Percentiles rank a stretch among this genome's conserved stretches.
Conservation (phyloP, 306 rosid genomes). For the Parietaria judaica region DNA sequence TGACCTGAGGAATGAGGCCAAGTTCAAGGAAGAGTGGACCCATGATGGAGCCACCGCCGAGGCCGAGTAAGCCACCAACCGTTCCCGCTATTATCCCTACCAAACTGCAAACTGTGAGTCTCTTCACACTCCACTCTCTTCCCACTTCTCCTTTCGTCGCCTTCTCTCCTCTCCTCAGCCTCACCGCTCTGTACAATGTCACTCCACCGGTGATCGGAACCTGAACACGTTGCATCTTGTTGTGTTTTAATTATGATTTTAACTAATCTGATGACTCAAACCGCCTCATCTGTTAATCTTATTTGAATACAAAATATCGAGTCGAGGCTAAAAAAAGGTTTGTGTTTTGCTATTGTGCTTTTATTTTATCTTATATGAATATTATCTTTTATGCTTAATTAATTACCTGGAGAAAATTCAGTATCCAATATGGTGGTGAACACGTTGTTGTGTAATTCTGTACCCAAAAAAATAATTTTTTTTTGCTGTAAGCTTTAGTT, state of each 20-base stretch:
- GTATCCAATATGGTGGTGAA: conserved; percentile 41
- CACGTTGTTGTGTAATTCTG: conserved; percentile 49
- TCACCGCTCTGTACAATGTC: conserved; percentile 49
- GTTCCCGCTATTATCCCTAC: conserved; percentile 51
- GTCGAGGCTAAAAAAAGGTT: too few species aligned
- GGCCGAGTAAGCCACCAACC: conserved; percentile 74
- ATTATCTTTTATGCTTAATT: too few species aligned
- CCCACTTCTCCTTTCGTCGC: conserved; percentile 41
- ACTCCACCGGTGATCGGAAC: too few species aligned
- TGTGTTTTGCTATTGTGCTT: too few species aligned
- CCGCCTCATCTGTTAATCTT: too few species aligned
- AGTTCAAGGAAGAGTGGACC: conserved; percentile 83
- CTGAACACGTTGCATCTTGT: too few species aligned
- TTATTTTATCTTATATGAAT: too few species aligned
- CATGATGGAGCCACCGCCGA: conserved; percentile 74
- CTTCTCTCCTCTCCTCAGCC: conserved; percentile 44
- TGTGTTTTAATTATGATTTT: too few species aligned
- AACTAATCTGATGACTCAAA: too few species aligned
- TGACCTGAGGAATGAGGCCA: conserved; percentile 79
- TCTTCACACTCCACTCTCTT: conserved; percentile 30
- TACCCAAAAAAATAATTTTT: conserved; percentile 8
- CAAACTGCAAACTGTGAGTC: conserved; percentile 35
- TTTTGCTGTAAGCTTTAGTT: too few species aligned
- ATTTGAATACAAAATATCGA: too few species aligned
- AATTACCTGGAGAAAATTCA: conserved; percentile 52